A percentile compares a stretch with the other conserved stretches of the same genome.
Evolutionary conservation across 1,284 basidiomycete species (phyloP).

Genomic region (Volvariella surrecta): DNA sequence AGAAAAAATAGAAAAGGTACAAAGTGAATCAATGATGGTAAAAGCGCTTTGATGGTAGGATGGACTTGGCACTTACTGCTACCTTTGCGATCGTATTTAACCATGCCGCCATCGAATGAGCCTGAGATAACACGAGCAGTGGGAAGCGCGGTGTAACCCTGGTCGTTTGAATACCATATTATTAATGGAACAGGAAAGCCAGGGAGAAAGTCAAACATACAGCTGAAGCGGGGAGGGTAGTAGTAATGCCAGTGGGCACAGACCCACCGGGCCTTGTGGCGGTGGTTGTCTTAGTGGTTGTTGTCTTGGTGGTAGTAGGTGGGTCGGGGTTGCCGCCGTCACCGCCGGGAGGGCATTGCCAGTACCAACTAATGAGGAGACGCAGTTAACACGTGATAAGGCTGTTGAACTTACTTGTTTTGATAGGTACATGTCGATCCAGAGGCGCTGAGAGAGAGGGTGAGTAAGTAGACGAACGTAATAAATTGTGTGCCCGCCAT

Average conservation of each 20-base stretch:
- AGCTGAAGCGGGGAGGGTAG: constrained; percentile 16
- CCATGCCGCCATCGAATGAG: constrained; percentile 19
- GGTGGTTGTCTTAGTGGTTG: constrained; percentile 8
- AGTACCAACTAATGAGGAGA: too few relatives aligned
- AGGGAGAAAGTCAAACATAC: constrained; percentile 9
- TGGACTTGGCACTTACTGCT: constrained; percentile 14
- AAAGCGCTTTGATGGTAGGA: too few relatives aligned
- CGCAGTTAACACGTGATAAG: not conserved
- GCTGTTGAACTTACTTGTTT: constrained; percentile 11
- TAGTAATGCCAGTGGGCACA: constrained; percentile 14
- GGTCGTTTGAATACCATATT: not conserved
- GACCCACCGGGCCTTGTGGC: constrained; percentile 8
- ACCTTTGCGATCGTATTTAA: constrained; percentile 18
- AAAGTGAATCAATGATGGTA: not conserved
- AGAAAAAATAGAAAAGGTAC: not conserved
- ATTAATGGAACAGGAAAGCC: not conserved
- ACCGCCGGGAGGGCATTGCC: constrained; percentile 10
- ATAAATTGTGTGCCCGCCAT: not conserved
- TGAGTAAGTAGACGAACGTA: constrained; percentile 1
- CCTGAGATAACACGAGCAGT: constrained; percentile 18
- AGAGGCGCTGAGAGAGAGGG: constrained; percentile 10
- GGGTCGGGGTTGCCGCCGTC: constrained; percentile 9
- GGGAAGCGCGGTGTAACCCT: constrained; percentile 18
- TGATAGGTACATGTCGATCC: constrained; percentile 13
- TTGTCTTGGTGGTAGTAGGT: constrained; percentile 10